Conservation (phyloP, 257 asterid species). For the Craterostigma plantagineum region DNA sequence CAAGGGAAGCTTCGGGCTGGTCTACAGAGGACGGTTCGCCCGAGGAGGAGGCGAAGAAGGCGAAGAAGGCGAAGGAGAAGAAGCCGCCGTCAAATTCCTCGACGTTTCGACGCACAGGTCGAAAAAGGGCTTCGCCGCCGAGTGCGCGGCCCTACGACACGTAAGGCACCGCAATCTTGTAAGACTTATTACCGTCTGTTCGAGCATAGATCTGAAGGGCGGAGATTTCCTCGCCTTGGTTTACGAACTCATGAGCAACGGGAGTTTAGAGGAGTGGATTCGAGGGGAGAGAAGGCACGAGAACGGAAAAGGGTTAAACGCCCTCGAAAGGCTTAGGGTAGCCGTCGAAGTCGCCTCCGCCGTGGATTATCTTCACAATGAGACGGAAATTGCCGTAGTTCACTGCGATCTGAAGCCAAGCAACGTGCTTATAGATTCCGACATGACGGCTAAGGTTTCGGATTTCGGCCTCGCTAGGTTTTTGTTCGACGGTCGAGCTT, state of each 20-base stretch:
- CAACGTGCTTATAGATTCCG: slow-evolving; percentile 34
- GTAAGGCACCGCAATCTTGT: slow-evolving; percentile 45
- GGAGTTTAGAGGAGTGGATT: slow-evolving; percentile 54
- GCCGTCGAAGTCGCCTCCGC: slow-evolving; percentile 35
- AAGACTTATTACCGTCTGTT: slow-evolving; percentile 30
- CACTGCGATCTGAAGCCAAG: slow-evolving; percentile 53
- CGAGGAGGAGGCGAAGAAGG: slow-evolving; percentile 13
- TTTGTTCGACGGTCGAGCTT: slow-evolving; percentile 15
- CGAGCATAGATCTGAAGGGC: slow-evolving; percentile 24
- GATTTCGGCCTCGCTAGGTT: slow-evolving; percentile 47
- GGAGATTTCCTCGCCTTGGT: slow-evolving; percentile 36
- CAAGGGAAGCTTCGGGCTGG: slow-evolving; percentile 32
- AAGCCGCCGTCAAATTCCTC: slow-evolving; percentile 46
- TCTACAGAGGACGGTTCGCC: slow-evolving; percentile 37
- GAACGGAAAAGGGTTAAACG: slow-evolving; percentile 9
- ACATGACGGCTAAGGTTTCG: slow-evolving; percentile 40
- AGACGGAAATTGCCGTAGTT: slow-evolving; percentile 21
- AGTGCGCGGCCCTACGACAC: slow-evolving; percentile 31
- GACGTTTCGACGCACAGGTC: slow-evolving; percentile 12
- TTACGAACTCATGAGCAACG: slow-evolving; percentile 41
- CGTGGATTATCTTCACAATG: slow-evolving; percentile 34
- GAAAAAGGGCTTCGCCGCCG: slow-evolving; percentile 23
- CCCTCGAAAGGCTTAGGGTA: slow-evolving; percentile 17
- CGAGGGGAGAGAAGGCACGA: slow-evolving; percentile 16
- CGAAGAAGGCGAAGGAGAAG: no score